Conservation (phyloP, 371 early-diverging fungal species). For the Syncephalastrum monosporum region DNA sequence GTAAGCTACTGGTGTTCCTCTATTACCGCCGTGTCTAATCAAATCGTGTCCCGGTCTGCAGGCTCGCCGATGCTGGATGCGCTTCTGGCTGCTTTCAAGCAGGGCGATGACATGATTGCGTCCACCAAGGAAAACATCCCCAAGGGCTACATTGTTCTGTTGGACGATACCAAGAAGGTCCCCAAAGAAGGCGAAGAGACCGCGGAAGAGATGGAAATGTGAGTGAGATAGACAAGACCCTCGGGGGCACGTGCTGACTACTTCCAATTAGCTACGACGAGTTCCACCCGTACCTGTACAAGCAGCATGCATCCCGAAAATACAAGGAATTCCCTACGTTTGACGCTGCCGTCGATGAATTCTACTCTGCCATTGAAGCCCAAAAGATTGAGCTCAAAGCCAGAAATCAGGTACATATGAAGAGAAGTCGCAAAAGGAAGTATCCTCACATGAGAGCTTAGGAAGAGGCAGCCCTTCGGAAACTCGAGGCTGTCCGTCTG, state of each 20-base stretch:
- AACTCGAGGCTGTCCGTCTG: constrained; percentile 76
- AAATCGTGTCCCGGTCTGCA: not conserved
- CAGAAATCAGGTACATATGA: constrained; percentile 45
- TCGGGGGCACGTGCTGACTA: not conserved
- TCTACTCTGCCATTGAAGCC: constrained; percentile 89
- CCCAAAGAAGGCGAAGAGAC: constrained; percentile 28
- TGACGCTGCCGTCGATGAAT: constrained; percentile 88
- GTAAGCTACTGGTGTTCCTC: constrained; percentile 16
- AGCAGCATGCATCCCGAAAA: constrained; percentile 57
- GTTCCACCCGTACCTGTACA: constrained; percentile 83
- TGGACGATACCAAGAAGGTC: constrained; percentile 46
- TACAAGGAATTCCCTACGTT: constrained; percentile 72
- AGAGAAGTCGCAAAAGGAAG: not conserved
- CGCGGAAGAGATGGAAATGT: constrained; percentile 52
- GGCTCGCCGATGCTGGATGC: constrained; percentile 32
- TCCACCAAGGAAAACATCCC: constrained; percentile 40
- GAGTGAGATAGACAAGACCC: constrained; percentile 12
- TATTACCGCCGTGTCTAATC: not conserved
- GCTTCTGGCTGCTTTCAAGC: constrained; percentile 43
- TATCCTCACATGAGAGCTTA: constrained; percentile 9
- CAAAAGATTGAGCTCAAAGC: constrained; percentile 75
- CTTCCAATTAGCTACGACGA: constrained; percentile 68
- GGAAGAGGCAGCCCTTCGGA: constrained; percentile 79
- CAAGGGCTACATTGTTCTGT: constrained; percentile 62
- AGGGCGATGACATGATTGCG: constrained; percentile 59